A percentile compares a stretch with the other conserved stretches of the same genome.
phyloP scores from a whole-genome alignment of 1,139 yeast species.

The Sugiyamaella sp. region DNA sequence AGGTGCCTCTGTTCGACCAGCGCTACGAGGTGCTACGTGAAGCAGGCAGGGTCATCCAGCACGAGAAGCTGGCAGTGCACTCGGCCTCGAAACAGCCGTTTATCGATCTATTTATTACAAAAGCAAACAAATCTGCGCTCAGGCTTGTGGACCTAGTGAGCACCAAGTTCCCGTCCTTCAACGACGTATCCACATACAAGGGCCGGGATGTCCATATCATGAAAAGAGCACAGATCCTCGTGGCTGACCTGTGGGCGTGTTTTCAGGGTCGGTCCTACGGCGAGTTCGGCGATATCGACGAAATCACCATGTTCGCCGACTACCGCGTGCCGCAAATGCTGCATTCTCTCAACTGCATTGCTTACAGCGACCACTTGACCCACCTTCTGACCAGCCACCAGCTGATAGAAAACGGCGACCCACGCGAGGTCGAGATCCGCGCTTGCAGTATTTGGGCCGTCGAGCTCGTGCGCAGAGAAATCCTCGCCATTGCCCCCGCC shows the following conservation, averaged over 20 bases:
- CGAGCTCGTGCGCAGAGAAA: conserved; percentile 40
- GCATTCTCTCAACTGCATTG: conserved; percentile 42
- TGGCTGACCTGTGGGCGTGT: conserved; percentile 50
- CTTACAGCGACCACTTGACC: conserved; percentile 40
- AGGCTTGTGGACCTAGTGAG: conserved; percentile 39
- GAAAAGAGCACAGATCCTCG: conserved; percentile 49
- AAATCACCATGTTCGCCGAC: conserved; percentile 52
- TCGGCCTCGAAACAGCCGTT: conserved; percentile 19
- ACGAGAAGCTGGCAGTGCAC: conserved; percentile 16
- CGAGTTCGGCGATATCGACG: conserved; percentile 44
- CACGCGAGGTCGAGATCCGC: conserved; percentile 46
- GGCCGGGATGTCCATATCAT: conserved; percentile 39
- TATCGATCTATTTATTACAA: conserved; percentile 36
- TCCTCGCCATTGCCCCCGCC: conserved; percentile 25
- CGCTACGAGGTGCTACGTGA: conserved; percentile 43
- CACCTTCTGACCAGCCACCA: conserved; percentile 30
- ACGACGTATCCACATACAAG: conserved; percentile 40
- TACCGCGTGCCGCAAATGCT: conserved; percentile 51
- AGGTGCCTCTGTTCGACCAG: conserved; percentile 43
- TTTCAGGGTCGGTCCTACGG: conserved; percentile 45
- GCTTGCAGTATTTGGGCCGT: conserved; percentile 49
- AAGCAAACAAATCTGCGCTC: conserved; percentile 40
- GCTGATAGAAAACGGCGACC: conserved; percentile 38
- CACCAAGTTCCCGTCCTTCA: conserved; percentile 40
- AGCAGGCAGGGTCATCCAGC: conserved; percentile 41